Evolutionary conservation across 2,329 filamentous ascomycete species (phyloP).

Genomic region (Monilinia fructigena): DNA sequence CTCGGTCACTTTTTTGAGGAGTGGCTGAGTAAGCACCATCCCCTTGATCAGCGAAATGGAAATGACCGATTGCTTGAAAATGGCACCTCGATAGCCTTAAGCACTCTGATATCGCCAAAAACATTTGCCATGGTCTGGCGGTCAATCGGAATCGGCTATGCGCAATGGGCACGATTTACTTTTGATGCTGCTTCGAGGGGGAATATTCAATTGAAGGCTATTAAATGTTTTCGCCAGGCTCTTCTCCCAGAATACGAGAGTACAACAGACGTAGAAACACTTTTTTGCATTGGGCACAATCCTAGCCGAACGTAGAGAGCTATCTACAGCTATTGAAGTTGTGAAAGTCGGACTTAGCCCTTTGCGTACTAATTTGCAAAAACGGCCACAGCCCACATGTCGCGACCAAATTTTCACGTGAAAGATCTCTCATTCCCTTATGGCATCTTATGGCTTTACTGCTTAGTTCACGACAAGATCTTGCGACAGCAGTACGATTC

Average conservation of each 20-base stretch:
- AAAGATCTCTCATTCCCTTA: constrained; percentile 69
- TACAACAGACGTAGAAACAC: constrained; percentile 68
- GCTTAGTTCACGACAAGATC: constrained; percentile 83
- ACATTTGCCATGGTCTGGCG: constrained; percentile 73
- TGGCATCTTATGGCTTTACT: constrained; percentile 91
- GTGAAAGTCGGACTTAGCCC: constrained; percentile 72
- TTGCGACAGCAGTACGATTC: constrained; percentile 72
- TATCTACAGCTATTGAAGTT: constrained; percentile 76
- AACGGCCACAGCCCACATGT: constrained; percentile 39
- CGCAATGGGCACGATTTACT: constrained; percentile 82
- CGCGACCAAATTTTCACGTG: constrained; percentile 46
- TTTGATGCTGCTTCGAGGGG: constrained; percentile 70
- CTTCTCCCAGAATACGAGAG: constrained; percentile 65
- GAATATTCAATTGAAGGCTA: constrained; percentile 74
- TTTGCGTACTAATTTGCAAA: constrained; percentile 45
- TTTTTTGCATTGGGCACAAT: constrained; percentile 78
- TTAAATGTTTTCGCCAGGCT: constrained; percentile 71
- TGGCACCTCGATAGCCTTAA: constrained; percentile 17
- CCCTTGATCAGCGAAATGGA: constrained; percentile 27
- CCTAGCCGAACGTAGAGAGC: constrained; percentile 82
- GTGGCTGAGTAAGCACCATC: constrained; percentile 64
- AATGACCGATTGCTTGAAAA: constrained; percentile 28
- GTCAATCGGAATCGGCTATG: constrained; percentile 80
- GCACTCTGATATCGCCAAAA: constrained; percentile 52
- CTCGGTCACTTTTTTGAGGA: constrained; percentile 70